Evolutionary conservation across 176 grass and related monocot genomes (phyloP), one percentile per base, ranked within the genome.

Genomic region (Juncus inflexus): DNA sequence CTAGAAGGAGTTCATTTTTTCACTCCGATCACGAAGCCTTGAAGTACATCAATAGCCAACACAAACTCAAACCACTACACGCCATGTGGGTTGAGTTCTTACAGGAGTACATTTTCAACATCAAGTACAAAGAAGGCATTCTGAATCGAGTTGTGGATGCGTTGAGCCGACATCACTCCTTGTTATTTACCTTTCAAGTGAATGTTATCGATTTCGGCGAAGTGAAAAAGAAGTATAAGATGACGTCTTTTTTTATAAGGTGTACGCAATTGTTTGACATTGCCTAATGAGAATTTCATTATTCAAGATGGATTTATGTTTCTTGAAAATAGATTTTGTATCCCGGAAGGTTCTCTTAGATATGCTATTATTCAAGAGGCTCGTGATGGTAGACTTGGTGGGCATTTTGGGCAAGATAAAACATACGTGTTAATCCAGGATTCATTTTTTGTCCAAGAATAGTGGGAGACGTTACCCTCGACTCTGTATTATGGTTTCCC

Each of bases 61-160:
- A 28, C 19, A 28, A 28, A 28, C 19, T 28, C 19, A 28, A 28
- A 28, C 19, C 19, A 28, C 19, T 28, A 3, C 40, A 74, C 50
- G 42, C 15, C 13, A 61, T 35, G 8, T 74, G 55, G 70, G 12
- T 62, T 12, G 57, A 62, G 15, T 74, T 74, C 37, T 42, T 74
- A 4, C 41, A 74, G 3, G 4, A 9, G 7, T 61, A 28, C 19
- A 28, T 28, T 28, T 28, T 28, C 19, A 28, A 28, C 19, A 28
- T 28, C 19, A 28, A 28, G 37, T 43, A 70, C 53, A 70, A 70
- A 2, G 58, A 8, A 7, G 12, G 58, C 8, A 37, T 62, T 1
- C 6, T 62, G 58, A 62, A 62, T 14, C 47, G 52, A 15, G 64
- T 52, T 1, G 64, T 6, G 8, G 64, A 28, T 28, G 19, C 19